phyloP scores from a whole-genome alignment of 129 eudicot genomes.

The Helichrysum umbraculigerum region DNA sequence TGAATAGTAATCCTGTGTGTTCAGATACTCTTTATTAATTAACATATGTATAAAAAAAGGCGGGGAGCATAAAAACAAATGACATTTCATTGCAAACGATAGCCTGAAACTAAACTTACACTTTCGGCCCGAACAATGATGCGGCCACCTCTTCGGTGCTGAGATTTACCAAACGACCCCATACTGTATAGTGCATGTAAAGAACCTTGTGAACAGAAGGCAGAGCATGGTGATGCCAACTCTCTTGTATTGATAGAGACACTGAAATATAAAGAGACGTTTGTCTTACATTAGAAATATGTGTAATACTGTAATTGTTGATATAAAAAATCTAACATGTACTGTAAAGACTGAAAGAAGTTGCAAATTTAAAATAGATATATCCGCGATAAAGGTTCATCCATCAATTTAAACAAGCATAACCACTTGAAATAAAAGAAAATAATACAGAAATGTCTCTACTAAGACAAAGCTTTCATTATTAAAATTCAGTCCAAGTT shows the following conservation, averaged over 20 bases:
- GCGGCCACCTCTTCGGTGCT: slow-evolving; percentile 53
- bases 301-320: neutral
- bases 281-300: slow-evolving; percentile 9
- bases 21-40: neutral
- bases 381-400: neutral
- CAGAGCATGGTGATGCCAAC: slow-evolving; percentile 52
- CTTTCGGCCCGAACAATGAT: slow-evolving; percentile 72
- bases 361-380: too few relatives aligned
- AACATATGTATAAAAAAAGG: slow-evolving; percentile 19
- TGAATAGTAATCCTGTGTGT: slow-evolving; percentile 71
- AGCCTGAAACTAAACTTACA: slow-evolving; percentile 48
- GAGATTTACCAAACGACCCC: slow-evolving; percentile 32
- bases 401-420: neutral
- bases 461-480: neutral
- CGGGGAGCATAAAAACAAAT: neutral
- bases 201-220: slow-evolving; percentile 51
- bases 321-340: neutral
- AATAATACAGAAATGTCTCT: neutral
- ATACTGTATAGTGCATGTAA: slow-evolving; percentile 44
- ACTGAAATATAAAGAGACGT: slow-evolving; percentile 44
- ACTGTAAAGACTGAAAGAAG: neutral
- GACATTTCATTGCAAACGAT: slow-evolving; percentile 7
- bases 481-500: neutral
- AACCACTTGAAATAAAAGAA: neutral
- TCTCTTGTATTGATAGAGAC: slow-evolving; percentile 53